Percentiles rank a stretch among this genome's conserved stretches.
Evolutionary conservation across 2,329 filamentous ascomycete genomes (phyloP).

Genomic region (Cryphonectria parasitica): DNA sequence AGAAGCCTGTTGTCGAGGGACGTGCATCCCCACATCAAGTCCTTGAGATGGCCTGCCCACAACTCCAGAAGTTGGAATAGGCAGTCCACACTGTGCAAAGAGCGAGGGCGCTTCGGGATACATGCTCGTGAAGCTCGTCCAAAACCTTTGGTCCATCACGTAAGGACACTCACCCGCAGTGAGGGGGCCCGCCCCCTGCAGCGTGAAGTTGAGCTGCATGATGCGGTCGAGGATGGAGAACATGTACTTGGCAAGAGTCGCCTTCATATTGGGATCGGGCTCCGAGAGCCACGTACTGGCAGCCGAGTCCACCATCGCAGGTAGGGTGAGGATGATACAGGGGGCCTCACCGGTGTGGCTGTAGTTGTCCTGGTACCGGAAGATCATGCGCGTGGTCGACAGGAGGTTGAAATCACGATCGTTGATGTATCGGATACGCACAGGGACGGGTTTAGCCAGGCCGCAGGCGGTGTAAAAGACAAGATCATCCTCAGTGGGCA

Average conservation of each 20-base stretch:
- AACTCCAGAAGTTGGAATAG: constrained; percentile 15
- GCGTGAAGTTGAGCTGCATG: constrained; percentile 27
- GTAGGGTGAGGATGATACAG: constrained; percentile 39
- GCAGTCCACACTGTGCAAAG: constrained; percentile 39
- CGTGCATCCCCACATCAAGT: background rate
- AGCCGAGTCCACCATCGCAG: constrained; percentile 40
- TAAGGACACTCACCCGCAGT: constrained; percentile 24
- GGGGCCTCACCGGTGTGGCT: background rate
- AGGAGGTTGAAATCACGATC: constrained; percentile 19
- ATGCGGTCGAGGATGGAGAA: constrained; percentile 43
- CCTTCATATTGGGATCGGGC: constrained; percentile 24
- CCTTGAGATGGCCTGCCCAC: too few species aligned
- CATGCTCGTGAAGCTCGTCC: constrained; percentile 30
- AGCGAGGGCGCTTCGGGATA: constrained; percentile 35
- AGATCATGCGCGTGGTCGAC: background rate
- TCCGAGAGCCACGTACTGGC: constrained; percentile 39
- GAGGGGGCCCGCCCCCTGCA: constrained; percentile 30
- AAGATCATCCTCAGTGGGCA: constrained; percentile 41
- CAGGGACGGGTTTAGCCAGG: constrained; percentile 32
- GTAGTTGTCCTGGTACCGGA: constrained; percentile 8
- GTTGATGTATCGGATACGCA: constrained; percentile 46
- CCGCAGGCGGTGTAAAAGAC: constrained; percentile 48
- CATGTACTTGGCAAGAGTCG: constrained; percentile 38
- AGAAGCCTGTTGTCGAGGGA: background rate
- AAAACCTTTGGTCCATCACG: constrained; percentile 31